Conservation (phyloP, 2,329 filamentous ascomycete species). For the Colletotrichum navitas region DNA sequence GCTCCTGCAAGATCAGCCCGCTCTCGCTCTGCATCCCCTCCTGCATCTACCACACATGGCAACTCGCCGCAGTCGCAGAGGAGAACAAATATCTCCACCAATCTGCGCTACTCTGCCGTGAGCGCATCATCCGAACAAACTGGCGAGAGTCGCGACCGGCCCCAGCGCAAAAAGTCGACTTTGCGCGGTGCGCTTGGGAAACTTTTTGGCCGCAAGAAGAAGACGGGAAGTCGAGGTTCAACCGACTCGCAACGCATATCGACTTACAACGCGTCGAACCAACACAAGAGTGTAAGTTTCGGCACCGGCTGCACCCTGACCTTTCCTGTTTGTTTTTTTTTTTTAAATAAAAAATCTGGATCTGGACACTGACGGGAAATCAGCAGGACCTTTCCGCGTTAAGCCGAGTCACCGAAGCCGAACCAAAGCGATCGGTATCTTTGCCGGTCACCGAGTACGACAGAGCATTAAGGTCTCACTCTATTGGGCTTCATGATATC, state of each 20-base stretch:
- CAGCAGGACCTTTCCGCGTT: slow-evolving; percentile 56
- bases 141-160: slow-evolving; percentile 51
- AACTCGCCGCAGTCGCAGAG: slow-evolving; percentile 47
- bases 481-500: slow-evolving; percentile 68
- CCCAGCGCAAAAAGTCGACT: slow-evolving; percentile 69
- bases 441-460: slow-evolving; percentile 72
- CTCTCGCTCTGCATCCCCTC: slow-evolving; percentile 31
- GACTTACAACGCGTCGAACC: slow-evolving; percentile 47
- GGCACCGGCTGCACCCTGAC: slow-evolving; percentile 32
- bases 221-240: slow-evolving; percentile 53
- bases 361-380: slow-evolving; percentile 7
- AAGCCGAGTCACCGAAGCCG: slow-evolving; percentile 51
- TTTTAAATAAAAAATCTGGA: background rate
- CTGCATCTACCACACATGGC: slow-evolving; percentile 39
- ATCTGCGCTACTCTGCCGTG: slow-evolving; percentile 61
- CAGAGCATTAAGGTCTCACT: slow-evolving; percentile 71
- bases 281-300: slow-evolving; percentile 65
- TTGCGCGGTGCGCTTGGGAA: slow-evolving; percentile 68
- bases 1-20: slow-evolving; percentile 24
- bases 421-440: slow-evolving; percentile 68
- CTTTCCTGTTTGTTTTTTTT: background rate
- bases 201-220: slow-evolving; percentile 71
- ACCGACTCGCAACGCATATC: slow-evolving; percentile 47
- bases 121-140: slow-evolving; percentile 57
- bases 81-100: slow-evolving; percentile 55